phyloP scores from a whole-genome alignment of 805 yeast species.

The Brettanomyces custersianus region DNA sequence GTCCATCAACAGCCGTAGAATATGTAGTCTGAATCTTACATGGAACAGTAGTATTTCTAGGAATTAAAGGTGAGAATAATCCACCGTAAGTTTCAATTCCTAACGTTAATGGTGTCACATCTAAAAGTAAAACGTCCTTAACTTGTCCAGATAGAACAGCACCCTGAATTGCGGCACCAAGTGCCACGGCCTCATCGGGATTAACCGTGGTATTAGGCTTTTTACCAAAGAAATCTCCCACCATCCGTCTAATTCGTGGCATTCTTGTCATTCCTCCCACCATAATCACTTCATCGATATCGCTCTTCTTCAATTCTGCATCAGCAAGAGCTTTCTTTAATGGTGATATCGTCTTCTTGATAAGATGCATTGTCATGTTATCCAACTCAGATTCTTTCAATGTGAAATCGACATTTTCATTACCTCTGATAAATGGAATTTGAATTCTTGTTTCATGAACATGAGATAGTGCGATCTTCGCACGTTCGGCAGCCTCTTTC shows the following conservation, averaged over 20 bases:
- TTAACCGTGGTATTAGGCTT: slow-evolving; percentile 87
- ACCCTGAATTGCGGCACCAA: slow-evolving; percentile 98
- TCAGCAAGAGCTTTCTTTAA: slow-evolving; percentile 78
- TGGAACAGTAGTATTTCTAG: slow-evolving; percentile 89
- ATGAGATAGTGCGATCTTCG: slow-evolving; percentile 78
- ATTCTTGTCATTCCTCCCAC: slow-evolving; percentile 91
- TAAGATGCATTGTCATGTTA: slow-evolving; percentile 41
- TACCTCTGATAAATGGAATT: slow-evolving; percentile 67
- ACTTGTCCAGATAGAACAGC: slow-evolving; percentile 94
- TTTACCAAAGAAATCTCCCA: slow-evolving; percentile 66
- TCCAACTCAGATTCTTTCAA: slow-evolving; percentile 46
- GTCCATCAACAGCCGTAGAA: slow-evolving; percentile 93
- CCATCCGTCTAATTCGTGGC: slow-evolving; percentile 80
- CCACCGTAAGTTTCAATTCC: slow-evolving; percentile 98
- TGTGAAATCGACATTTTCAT: slow-evolving; percentile 32
- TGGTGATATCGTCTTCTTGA: slow-evolving; percentile 67
- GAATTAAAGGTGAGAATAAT: slow-evolving; percentile 79
- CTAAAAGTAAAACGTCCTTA: slow-evolving; percentile 81
- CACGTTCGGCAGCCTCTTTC: slow-evolving; percentile 84
- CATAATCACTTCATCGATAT: slow-evolving; percentile 70
- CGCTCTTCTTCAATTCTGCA: slow-evolving; percentile 57
- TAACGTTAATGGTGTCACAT: slow-evolving; percentile 79
- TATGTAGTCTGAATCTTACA: slow-evolving; percentile 89
- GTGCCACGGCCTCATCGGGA: slow-evolving; percentile 92
- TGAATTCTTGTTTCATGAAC: slow-evolving; percentile 64